Conservation (phyloP, 805 yeast species). For the Phaffomyces opuntiae region DNA sequence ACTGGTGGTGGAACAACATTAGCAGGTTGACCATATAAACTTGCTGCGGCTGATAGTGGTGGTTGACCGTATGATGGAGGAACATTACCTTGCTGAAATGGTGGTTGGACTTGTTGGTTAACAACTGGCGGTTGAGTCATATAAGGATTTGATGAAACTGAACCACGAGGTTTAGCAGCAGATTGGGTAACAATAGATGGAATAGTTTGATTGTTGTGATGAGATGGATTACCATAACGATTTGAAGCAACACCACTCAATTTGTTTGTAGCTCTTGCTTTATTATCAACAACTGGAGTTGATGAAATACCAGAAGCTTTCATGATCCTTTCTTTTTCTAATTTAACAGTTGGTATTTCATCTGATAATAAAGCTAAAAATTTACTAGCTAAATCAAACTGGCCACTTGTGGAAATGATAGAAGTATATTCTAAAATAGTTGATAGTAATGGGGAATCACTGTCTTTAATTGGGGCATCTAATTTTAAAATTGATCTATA, state of each 20-base stretch:
- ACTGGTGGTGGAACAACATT: neutral
- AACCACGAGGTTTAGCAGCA: slow-evolving; percentile 3
- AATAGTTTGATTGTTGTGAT: neutral
- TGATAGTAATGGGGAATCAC: slow-evolving; percentile 27
- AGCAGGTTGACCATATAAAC: slow-evolving; percentile 11
- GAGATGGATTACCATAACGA: slow-evolving; percentile 16
- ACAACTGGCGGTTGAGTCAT: slow-evolving; percentile 5
- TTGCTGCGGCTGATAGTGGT: slow-evolving; percentile 4
- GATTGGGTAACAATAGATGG: neutral
- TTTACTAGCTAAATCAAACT: slow-evolving; percentile 71
- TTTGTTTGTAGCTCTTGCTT: slow-evolving; percentile 7
- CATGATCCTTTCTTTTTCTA: slow-evolving; percentile 73
- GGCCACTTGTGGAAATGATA: slow-evolving; percentile 73
- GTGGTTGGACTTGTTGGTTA: slow-evolving; percentile 1
- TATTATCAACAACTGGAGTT: neutral
- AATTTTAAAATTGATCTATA: slow-evolving; percentile 47
- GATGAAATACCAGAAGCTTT: slow-evolving; percentile 47
- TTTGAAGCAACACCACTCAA: slow-evolving; percentile 3
- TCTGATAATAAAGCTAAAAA: slow-evolving; percentile 68
- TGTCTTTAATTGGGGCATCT: slow-evolving; percentile 20
- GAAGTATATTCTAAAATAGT: slow-evolving; percentile 78
- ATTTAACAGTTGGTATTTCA: slow-evolving; percentile 58
- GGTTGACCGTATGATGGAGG: slow-evolving; percentile 1
- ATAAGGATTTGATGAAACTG: slow-evolving; percentile 2
- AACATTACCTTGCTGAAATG: slow-evolving; percentile 1